Percentiles rank a stretch among this genome's conserved stretches.
Evolutionary conservation across 176 grass and related monocot species (phyloP).

Genomic region (Panicum miliaceum): DNA sequence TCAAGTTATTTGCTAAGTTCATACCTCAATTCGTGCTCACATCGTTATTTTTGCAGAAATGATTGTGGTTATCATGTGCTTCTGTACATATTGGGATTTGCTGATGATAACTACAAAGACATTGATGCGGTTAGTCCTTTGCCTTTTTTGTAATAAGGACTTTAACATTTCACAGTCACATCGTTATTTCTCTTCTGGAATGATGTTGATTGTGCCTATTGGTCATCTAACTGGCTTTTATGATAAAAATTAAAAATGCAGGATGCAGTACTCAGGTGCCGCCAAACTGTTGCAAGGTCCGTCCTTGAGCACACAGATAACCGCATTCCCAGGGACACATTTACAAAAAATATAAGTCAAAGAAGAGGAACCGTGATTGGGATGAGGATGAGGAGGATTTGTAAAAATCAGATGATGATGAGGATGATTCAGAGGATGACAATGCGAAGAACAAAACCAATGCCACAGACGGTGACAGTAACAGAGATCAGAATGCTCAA

Average conservation of each 20-base stretch:
- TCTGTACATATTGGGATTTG: background rate
- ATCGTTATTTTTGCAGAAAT: background rate
- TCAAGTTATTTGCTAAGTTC: background rate
- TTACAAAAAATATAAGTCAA: background rate
- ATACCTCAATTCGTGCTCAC: background rate
- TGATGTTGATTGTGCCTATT: background rate
- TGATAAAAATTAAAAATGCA: constrained; percentile 4
- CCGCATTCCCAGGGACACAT: background rate
- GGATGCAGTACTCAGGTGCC: background rate
- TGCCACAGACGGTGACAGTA: too few species aligned
- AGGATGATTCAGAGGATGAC: too few species aligned
- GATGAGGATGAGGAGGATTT: too few species aligned
- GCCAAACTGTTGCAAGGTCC: background rate
- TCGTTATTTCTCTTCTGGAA: too few species aligned
- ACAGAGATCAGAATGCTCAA: too few species aligned
- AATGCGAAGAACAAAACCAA: too few species aligned
- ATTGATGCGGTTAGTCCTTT: background rate
- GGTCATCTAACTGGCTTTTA: too few species aligned
- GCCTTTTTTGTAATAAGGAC: background rate
- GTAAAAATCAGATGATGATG: too few species aligned
- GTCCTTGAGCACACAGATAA: background rate
- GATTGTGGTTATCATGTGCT: background rate
- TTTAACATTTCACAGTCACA: too few species aligned
- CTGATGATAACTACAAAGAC: background rate
- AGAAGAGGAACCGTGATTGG: background rate